A percentile compares a stretch with the other conserved stretches of the same genome.
Evolutionary conservation across 2,329 filamentous ascomycete genomes (phyloP).

Genomic region (Nothophaeocryptopus gaeumannii): DNA sequence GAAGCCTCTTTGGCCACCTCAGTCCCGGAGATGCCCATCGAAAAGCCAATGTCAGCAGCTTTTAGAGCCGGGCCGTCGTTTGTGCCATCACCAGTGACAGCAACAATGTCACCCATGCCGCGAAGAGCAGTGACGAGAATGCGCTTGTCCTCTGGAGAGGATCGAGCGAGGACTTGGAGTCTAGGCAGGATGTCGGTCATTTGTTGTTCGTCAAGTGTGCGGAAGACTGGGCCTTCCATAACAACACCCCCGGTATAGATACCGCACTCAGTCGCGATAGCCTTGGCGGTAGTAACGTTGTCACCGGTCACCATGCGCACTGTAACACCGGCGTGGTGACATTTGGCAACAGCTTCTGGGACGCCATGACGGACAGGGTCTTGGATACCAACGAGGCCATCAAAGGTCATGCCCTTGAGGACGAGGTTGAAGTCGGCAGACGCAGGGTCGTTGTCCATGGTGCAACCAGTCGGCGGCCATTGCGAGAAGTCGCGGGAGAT

Average conservation of each 20-base stretch:
- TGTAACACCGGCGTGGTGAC: slow-evolving; percentile 64
- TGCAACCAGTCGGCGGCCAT: slow-evolving; percentile 66
- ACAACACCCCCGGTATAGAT: slow-evolving; percentile 53
- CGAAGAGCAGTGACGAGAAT: slow-evolving; percentile 63
- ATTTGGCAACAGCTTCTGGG: slow-evolving; percentile 63
- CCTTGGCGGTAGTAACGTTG: slow-evolving; percentile 69
- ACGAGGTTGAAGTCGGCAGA: slow-evolving; percentile 68
- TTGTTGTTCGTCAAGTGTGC: slow-evolving; percentile 40
- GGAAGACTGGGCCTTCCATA: slow-evolving; percentile 46
- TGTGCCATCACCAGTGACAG: slow-evolving; percentile 64
- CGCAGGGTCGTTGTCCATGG: slow-evolving; percentile 58
- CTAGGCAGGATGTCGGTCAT: slow-evolving; percentile 59
- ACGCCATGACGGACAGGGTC: slow-evolving; percentile 69
- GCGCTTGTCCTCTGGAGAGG: slow-evolving; percentile 67
- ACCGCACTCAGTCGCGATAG: slow-evolving; percentile 71
- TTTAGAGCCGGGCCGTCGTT: slow-evolving; percentile 66
- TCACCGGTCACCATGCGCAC: slow-evolving; percentile 74
- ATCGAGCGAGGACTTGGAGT: slow-evolving; percentile 65
- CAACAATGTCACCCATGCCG: slow-evolving; percentile 63
- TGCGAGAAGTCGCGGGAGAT: slow-evolving; percentile 77
- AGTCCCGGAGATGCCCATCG: slow-evolving; percentile 65
- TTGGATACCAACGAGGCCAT: slow-evolving; percentile 71
- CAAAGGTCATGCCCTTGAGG: slow-evolving; percentile 69
- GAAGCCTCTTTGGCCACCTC: slow-evolving; percentile 63
- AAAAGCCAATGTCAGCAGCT: slow-evolving; percentile 65